Evolutionary conservation across 176 grass and related monocot species (phyloP), one percentile per base, ranked within the genome.

Genomic region (Carex kokanica): DNA sequence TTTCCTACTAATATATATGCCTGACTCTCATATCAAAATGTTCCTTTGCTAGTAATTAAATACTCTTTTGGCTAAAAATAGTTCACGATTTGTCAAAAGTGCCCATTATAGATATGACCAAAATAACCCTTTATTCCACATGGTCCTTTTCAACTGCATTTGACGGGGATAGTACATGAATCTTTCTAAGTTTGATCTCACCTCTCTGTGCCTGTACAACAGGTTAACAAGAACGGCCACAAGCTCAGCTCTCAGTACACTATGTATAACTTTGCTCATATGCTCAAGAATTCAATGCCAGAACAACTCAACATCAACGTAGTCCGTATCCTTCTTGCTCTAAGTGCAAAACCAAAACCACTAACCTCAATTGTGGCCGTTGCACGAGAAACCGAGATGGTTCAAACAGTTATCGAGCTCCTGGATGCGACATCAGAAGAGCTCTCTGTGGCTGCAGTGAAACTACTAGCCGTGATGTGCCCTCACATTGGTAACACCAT

Each of bases 191-290:
- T 77, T 17, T 27, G 14, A 53, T 38, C 5, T 75, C n/a, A 11
- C 41, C 3, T 45, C 41, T 69, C 32, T n/a, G 29, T 40, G 13
- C n/a, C 3, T 16, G 18, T 81, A 64, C 53, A 81, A 82, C 60
- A 82, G 31, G 86, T 95, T 38, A 95, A 95, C 81, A 99, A 95
- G 81, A 88, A 95, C 84, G 96, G 96, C 72, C 96, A 99, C 25
- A 88, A 88, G 74, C 85, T 99, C 64, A 90, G 90, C 0, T 99
- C 96, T 51, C 94, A 93, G 82, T 93, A 99, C 65, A 91, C 96
- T 0, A 89, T 99, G 12, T 99, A 95, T 82, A 99, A 95, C 86
- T 84, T 95, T 0, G 87, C 85, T 21, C 93, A 95, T 88, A 93
- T 99, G 96, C 86, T 99, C 16, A 95, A 88, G 77, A 38, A 60